phyloP scores from a whole-genome alignment of 352 stramenopile genomes.

The Globisporangium spiculum region DNA sequence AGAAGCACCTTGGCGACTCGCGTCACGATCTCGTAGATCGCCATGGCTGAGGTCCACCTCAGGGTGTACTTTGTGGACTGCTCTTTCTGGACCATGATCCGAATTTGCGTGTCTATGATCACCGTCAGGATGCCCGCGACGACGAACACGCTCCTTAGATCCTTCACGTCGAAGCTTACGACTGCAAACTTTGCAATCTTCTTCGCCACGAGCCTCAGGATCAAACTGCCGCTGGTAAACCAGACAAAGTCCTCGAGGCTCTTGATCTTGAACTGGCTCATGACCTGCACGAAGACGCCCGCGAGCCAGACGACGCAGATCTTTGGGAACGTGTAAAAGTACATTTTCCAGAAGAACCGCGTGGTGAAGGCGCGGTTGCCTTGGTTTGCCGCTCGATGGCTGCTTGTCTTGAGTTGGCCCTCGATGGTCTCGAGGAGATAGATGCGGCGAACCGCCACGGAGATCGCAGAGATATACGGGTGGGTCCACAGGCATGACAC shows the following conservation, averaged over 20 bases:
- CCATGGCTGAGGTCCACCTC: slow-evolving; percentile 7
- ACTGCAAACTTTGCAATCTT: slow-evolving; percentile 3
- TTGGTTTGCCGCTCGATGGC: neutral
- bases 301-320: neutral
- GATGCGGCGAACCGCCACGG: neutral
- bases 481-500: neutral
- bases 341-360: neutral
- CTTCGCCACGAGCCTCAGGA: slow-evolving; percentile 10
- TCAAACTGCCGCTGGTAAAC: neutral
- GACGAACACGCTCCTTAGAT: slow-evolving; percentile 16
- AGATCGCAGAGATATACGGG: neutral
- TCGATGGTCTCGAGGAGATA: neutral
- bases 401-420: neutral
- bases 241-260: too few relatives aligned
- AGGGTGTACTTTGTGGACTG: slow-evolving; percentile 1
- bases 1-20: too few relatives aligned
- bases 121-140: slow-evolving; percentile 16
- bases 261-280: too few relatives aligned
- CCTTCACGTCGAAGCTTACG: slow-evolving; percentile 6
- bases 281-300: too few relatives aligned
- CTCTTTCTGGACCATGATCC: slow-evolving; percentile 11
- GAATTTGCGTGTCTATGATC: slow-evolving; percentile 23
- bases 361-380: neutral
- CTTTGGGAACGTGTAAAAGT: too few relatives aligned
- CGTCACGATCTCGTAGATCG: slow-evolving; percentile 7